Evolutionary conservation across 495 filamentous ascomycete species (phyloP).

Genomic region (Durotheca rogersii): DNA sequence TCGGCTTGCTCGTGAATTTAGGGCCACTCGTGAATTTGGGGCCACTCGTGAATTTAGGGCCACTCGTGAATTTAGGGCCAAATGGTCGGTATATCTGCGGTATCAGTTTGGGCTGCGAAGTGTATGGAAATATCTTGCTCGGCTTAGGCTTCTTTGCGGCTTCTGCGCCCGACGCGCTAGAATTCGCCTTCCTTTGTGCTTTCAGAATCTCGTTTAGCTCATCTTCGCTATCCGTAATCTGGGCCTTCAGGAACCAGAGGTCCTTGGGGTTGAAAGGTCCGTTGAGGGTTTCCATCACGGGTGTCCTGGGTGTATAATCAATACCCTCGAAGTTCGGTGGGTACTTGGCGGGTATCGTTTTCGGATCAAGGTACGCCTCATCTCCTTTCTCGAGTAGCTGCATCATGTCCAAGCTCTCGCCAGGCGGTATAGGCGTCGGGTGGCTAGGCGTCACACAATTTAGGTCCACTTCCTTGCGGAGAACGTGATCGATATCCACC

Average conservation of each 20-base stretch:
- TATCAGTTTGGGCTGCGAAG: conserved; percentile 30
- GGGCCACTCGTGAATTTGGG: neutral
- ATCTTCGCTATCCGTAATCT: conserved; percentile 73
- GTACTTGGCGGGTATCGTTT: conserved; percentile 49
- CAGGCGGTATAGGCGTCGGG: conserved; percentile 72
- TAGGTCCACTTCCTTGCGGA: conserved; percentile 97
- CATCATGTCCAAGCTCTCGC: conserved; percentile 79
- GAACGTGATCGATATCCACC: conserved; percentile 88
- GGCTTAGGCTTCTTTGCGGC: conserved; percentile 13
- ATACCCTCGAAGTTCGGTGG: conserved; percentile 59
- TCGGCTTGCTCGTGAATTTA: conserved; percentile 5
- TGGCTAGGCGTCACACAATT: conserved; percentile 92
- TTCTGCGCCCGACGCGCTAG: neutral
- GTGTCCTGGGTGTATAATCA: conserved; percentile 65
- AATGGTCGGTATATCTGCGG: conserved; percentile 34
- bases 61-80: conserved; percentile 25
- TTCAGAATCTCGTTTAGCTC: conserved; percentile 75
- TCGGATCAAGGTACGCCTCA: conserved; percentile 63
- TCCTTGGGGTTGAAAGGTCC: conserved; percentile 36
- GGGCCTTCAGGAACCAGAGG: conserved; percentile 72
- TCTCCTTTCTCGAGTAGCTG: conserved; percentile 69
- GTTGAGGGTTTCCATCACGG: conserved; percentile 74
- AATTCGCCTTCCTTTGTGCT: conserved; percentile 44
- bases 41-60: conserved; percentile 22
- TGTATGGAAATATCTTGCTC: conserved; percentile 31